A percentile compares a stretch with the other conserved stretches of the same genome.
These are phyloP conservation scores for Buxus sempervirens DNA, from an alignment of 164 flowering plant genomes.

Conservation along the genomic window DNA sequence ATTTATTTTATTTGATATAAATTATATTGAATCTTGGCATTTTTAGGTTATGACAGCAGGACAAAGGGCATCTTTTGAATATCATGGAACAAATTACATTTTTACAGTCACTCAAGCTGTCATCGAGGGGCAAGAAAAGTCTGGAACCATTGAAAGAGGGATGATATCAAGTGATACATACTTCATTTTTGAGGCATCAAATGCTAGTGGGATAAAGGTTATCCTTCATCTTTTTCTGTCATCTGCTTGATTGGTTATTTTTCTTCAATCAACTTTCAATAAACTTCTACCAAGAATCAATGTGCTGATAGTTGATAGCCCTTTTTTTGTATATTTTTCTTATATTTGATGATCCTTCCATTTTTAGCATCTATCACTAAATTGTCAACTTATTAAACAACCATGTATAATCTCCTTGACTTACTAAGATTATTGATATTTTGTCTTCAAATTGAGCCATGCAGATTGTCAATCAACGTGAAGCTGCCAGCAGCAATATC, in stretches of 20 bases:
- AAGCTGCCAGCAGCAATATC: constrained; percentile 85
- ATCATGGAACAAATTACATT: constrained; percentile 68
- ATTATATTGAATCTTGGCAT: constrained; percentile 2
- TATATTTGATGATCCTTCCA: no score
- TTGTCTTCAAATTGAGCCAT: constrained; percentile 12
- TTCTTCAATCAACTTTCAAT: neutral
- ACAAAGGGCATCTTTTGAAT: constrained; percentile 84
- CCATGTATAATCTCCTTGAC: no score
- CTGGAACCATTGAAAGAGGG: constrained; percentile 66
- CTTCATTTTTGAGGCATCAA: constrained; percentile 77
- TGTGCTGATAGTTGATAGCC: no score
- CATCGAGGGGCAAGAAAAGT: constrained; percentile 59
- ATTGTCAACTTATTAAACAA: no score
- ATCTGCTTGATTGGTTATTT: neutral
- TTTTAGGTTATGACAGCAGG: constrained; percentile 91
- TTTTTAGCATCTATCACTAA: no score
- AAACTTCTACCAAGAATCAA: no score
- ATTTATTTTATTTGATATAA: neutral
- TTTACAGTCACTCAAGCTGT: constrained; percentile 78
- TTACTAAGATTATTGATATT: neutral
- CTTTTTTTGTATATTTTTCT: no score
- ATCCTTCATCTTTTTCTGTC: neutral
- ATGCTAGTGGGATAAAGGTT: constrained; percentile 86
- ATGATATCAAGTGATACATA: constrained; percentile 74
- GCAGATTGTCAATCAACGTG: constrained; percentile 95